Evolutionary conservation across 495 filamentous ascomycete genomes (phyloP).

Genomic region (Aspergillus taichungensis): DNA sequence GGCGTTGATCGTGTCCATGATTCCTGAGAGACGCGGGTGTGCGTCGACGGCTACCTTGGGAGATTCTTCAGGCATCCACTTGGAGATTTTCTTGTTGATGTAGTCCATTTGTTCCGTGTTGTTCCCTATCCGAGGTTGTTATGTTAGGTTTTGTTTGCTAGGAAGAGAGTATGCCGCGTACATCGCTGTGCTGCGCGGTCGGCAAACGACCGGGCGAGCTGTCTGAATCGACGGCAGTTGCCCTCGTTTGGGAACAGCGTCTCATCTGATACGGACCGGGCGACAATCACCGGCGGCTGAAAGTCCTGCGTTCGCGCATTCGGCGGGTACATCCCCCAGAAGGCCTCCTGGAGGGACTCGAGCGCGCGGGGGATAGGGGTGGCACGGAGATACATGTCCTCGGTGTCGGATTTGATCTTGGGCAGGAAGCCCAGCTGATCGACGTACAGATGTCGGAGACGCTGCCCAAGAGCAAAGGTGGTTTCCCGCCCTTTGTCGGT

Average conservation of each 20-base stretch:
- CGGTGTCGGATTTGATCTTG: slow-evolving; percentile 48
- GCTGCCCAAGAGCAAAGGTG: slow-evolving; percentile 69
- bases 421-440: slow-evolving; percentile 84
- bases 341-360: slow-evolving; percentile 83
- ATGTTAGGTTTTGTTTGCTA: background rate
- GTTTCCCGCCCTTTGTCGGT: slow-evolving; percentile 82
- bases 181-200: slow-evolving; percentile 70
- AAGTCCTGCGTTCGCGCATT: slow-evolving; percentile 54
- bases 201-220: slow-evolving; percentile 73
- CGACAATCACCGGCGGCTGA: slow-evolving; percentile 65
- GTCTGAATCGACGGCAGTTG: slow-evolving; percentile 75
- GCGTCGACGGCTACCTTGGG: slow-evolving; percentile 70
- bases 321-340: slow-evolving; percentile 79
- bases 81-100: slow-evolving; percentile 62
- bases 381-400: slow-evolving; percentile 75
- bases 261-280: slow-evolving; percentile 66
- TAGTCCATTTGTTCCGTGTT: slow-evolving; percentile 74
- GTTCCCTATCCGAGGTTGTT: slow-evolving; percentile 47
- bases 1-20: slow-evolving; percentile 90
- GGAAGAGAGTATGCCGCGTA: slow-evolving; percentile 14
- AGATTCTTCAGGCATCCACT: slow-evolving; percentile 71
- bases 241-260: slow-evolving; percentile 87
- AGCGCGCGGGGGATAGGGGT: slow-evolving; percentile 80
- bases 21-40: slow-evolving; percentile 74
- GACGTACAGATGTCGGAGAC: slow-evolving; percentile 77